Evolutionary conservation across 257 asterid genomes (phyloP), one percentile per base, ranked within the genome.

Genomic region (Gentiana macrophylla): DNA sequence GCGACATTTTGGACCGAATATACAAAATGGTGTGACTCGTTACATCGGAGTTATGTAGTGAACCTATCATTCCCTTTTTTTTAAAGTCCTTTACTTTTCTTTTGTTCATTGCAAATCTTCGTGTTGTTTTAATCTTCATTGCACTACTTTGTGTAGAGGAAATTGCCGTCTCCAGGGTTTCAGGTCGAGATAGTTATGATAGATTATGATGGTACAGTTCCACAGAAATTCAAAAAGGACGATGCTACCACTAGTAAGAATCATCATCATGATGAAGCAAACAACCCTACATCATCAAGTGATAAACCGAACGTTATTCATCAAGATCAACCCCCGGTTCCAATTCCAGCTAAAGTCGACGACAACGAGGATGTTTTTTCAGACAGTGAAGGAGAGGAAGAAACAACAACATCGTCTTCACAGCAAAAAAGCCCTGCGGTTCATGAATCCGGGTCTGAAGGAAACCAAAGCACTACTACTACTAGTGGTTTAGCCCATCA

Each of bases 161-260:
- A 91, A 70, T 68, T 91, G 70, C 98, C 96, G 32, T 72, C 98
- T 67, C 96, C 98, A 2, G 98, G 96, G 60, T 91, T 91, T 72
- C 78, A 84, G 59, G 86, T 87, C 35, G 98, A 87, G 73, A 80
- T 87, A 13, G 94, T 86, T 70, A 84, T 91, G 96, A 72, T 81
- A 72, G 96, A 87, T 56, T 83, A 74, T 62, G 89, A 84, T 10
- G 86, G 96, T 37, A 82, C 79, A 12, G 35, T 57, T 58, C 80
- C 84, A 45, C 43, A 86, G 53, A 79, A 77, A 70, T 35, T 34
- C 65, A 79, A 68, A 69, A 49, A 64, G 15, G 74, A 66, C 32
- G 45, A 53, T 0, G 60, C 59, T 32, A 47, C 74, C 48, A 74
- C 70, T 57, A 59, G 59, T 38, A 41, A 41, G 46, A 41, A 41